Percentiles rank a stretch among this genome's conserved stretches.
phyloP scores from a whole-genome alignment of 176 grass and related monocot species.

The Thalia dealbata region DNA sequence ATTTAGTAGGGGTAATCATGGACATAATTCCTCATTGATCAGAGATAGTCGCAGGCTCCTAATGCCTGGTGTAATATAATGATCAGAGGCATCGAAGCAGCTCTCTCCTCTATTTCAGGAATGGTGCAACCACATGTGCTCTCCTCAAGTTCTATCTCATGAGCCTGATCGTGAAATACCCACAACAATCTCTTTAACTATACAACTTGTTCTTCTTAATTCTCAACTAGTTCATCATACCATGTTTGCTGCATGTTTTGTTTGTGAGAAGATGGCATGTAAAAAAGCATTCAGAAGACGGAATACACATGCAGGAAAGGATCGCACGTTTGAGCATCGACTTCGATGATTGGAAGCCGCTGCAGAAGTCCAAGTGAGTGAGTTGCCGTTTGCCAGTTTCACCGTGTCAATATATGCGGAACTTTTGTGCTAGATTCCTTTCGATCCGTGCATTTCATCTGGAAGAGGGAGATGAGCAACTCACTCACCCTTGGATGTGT shows the following conservation, averaged over 20 bases:
- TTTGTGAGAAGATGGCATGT: neutral
- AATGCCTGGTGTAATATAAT: neutral
- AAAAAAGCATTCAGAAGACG: neutral
- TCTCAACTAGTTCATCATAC: constrained; percentile 8
- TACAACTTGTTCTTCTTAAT: constrained; percentile 36
- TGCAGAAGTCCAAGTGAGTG: neutral
- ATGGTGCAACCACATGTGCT: constrained; percentile 62
- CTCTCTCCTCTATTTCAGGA: constrained; percentile 22
- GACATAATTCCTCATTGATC: too few species aligned
- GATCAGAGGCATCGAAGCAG: neutral
- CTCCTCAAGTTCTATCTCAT: constrained; percentile 26
- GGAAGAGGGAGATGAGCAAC: neutral
- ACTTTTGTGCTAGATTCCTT: neutral
- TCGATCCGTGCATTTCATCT: neutral
- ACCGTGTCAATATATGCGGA: neutral
- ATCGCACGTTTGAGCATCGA: neutral
- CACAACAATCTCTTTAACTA: constrained; percentile 36
- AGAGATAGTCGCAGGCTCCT: neutral
- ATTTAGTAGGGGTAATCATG: neutral
- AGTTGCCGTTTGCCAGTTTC: neutral
- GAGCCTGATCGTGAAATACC: constrained; percentile 21
- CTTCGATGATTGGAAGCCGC: neutral
- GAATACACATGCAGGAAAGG: neutral
- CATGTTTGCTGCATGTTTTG: neutral
- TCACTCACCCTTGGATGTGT: neutral